Percentiles rank a stretch among this genome's conserved stretches.
phyloP scores from a whole-genome alignment of 1,284 basidiomycete species.

The Heterobasidion parviporum region DNA sequence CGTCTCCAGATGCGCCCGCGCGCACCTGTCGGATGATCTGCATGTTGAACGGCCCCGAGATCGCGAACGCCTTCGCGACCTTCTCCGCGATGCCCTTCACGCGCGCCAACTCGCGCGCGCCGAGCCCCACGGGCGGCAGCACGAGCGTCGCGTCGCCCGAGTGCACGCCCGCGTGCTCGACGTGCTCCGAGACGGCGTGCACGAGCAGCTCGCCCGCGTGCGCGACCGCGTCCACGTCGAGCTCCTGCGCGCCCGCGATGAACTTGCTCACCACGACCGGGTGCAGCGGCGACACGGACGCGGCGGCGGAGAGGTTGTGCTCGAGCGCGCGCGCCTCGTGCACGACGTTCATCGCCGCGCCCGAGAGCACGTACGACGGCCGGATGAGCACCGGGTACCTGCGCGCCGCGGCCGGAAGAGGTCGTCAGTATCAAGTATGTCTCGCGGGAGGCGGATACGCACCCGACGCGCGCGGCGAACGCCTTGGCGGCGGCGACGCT shows the following conservation, averaged over 20 bases:
- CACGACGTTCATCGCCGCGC: slow-evolving; percentile 99
- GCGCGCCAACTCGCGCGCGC: slow-evolving; percentile 71
- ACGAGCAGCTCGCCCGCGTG: slow-evolving; percentile 92
- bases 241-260: slow-evolving; percentile 96
- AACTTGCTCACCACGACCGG: slow-evolving; percentile 99
- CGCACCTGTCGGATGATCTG: slow-evolving; percentile 89
- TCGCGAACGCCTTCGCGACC: slow-evolving; percentile 91
- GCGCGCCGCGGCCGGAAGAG: slow-evolving; percentile 11
- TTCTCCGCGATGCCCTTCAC: slow-evolving; percentile 93
- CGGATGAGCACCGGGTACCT: slow-evolving; percentile 95
- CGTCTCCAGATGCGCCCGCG: slow-evolving; percentile 11
- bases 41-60: slow-evolving; percentile 99
- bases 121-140: slow-evolving; percentile 89
- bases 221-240: slow-evolving; percentile 97
- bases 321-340: slow-evolving; percentile 87
- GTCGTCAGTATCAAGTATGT: not conserved
- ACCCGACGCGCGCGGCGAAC: slow-evolving; percentile 84
- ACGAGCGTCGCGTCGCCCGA: slow-evolving; percentile 98
- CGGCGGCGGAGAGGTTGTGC: slow-evolving; percentile 90
- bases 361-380: slow-evolving; percentile 96
- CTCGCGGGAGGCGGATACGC: slow-evolving; percentile 16
- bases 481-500: slow-evolving; percentile 86
- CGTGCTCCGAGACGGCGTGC: slow-evolving; percentile 96
- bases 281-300: slow-evolving; percentile 93
- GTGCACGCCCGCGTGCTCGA: slow-evolving; percentile 98